Percentiles rank a stretch among this genome's conserved stretches.
These are phyloP conservation scores for Cercospora berteroae DNA, from an alignment of 2,329 filamentous ascomycete genomes.

Conservation along the genomic window DNA sequence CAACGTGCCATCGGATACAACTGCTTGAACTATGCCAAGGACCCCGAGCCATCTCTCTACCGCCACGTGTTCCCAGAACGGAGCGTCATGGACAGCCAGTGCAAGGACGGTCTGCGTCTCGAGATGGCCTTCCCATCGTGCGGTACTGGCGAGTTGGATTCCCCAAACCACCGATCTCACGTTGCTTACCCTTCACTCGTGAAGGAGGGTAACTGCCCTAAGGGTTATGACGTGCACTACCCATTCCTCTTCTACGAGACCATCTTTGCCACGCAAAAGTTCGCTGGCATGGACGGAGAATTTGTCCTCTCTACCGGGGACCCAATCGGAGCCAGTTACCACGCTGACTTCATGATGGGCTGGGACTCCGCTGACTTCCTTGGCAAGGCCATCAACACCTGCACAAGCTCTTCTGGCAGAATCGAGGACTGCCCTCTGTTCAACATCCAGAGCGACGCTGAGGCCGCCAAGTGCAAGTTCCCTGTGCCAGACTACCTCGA, in stretches of 20 bases:
- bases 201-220: conserved; percentile 72
- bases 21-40: conserved; percentile 75
- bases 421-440: conserved; percentile 77
- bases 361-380: conserved; percentile 68
- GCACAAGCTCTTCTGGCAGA: conserved; percentile 67
- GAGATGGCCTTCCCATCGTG: conserved; percentile 88
- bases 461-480: conserved; percentile 61
- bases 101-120: conserved; percentile 74
- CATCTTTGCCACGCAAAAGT: conserved; percentile 73
- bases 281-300: conserved; percentile 60
- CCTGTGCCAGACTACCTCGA: conserved; percentile 55
- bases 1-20: conserved; percentile 93
- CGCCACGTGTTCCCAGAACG: conserved; percentile 82
- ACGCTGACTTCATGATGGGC: conserved; percentile 77
- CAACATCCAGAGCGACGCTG: conserved; percentile 59
- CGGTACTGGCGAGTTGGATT: conserved; percentile 67
- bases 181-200: conserved; percentile 76
- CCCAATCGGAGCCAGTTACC: conserved; percentile 67
- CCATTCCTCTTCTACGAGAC: conserved; percentile 81
- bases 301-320: conserved; percentile 81
- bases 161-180: conserved; percentile 59
- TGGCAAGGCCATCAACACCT: conserved; percentile 68
- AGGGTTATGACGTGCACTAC: conserved; percentile 64
- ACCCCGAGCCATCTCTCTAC: conserved; percentile 70
- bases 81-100: conserved; percentile 74